Evolutionary conservation across 208 protist genomes (phyloP).

Genomic region (Acanthamoeba triangularis): DNA sequence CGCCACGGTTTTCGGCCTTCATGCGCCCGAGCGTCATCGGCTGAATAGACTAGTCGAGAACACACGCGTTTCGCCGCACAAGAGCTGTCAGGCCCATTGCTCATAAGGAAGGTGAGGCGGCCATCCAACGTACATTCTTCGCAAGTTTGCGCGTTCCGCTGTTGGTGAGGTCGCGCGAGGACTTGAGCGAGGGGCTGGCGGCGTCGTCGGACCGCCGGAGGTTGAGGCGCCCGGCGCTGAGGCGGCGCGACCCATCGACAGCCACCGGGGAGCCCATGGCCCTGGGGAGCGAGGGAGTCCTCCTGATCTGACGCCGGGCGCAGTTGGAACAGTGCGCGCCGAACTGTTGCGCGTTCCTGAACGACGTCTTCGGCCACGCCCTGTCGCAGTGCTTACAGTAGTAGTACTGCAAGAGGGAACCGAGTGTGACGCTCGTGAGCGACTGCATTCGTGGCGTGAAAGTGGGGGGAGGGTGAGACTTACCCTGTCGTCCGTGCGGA

Average conservation of each 20-base stretch:
- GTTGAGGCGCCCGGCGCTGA: background rate
- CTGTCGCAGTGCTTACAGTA: constrained; percentile 72
- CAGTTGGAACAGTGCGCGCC: constrained; percentile 72
- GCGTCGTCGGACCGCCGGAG: background rate
- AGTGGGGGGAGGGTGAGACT: background rate
- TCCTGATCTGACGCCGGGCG: background rate
- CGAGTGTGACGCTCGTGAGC: background rate
- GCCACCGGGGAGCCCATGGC: background rate
- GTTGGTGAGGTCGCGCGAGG: background rate
- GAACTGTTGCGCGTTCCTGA: constrained; percentile 74
- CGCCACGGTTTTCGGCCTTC: constrained; percentile 37
- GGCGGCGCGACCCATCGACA: background rate
- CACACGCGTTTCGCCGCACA: background rate
- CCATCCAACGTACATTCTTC: background rate
- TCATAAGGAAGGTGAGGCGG: no score
- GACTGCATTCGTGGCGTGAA: background rate
- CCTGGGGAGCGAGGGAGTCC: background rate
- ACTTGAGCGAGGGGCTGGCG: background rate
- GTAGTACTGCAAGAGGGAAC: background rate
- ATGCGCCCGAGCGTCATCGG: constrained; percentile 29
- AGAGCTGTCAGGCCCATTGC: background rate
- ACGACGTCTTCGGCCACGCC: constrained; percentile 65
- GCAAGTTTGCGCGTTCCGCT: background rate
- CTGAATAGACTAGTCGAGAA: background rate
- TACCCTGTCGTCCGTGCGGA: constrained; percentile 18